phyloP scores from a whole-genome alignment of 2,329 filamentous ascomycete genomes.

The Tolypocladium pustulatum region DNA sequence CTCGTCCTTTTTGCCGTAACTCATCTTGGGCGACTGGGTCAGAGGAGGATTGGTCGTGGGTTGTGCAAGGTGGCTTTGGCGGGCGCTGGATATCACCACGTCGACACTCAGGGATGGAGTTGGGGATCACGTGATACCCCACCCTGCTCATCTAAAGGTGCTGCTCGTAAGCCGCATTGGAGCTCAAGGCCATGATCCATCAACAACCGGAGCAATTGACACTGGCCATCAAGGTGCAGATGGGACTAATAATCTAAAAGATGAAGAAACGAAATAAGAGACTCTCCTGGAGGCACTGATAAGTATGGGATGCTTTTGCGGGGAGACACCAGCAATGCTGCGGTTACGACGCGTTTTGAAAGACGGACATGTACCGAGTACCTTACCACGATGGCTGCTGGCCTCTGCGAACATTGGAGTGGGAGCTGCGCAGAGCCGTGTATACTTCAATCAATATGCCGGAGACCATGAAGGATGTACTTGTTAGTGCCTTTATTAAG shows the following conservation, averaged over 20 bases:
- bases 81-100: slow-evolving; percentile 25
- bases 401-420: not conserved
- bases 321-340: not conserved
- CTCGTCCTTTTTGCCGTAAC: slow-evolving; percentile 98
- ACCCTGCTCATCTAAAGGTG: slow-evolving; percentile 7
- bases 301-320: not conserved
- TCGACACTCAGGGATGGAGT: slow-evolving; percentile 25
- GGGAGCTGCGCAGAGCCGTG: not conserved
- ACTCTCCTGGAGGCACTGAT: not conserved
- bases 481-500: too few relatives aligned
- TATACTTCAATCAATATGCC: not conserved
- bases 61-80: slow-evolving; percentile 22
- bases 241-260: not conserved
- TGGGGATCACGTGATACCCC: slow-evolving; percentile 23
- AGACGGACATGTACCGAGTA: not conserved
- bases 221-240: not conserved
- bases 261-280: too few relatives aligned
- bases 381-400: not conserved
- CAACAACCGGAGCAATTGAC: not conserved
- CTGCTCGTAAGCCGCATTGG: not conserved
- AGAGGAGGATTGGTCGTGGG: slow-evolving; percentile 17
- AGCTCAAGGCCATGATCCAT: not conserved
- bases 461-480: not conserved
- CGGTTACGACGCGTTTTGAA: not conserved
- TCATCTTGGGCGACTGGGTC: slow-evolving; percentile 55